Evolutionary conservation across 1,284 basidiomycete genomes (phyloP).

Genomic region (Garcileccinum viscosum): DNA sequence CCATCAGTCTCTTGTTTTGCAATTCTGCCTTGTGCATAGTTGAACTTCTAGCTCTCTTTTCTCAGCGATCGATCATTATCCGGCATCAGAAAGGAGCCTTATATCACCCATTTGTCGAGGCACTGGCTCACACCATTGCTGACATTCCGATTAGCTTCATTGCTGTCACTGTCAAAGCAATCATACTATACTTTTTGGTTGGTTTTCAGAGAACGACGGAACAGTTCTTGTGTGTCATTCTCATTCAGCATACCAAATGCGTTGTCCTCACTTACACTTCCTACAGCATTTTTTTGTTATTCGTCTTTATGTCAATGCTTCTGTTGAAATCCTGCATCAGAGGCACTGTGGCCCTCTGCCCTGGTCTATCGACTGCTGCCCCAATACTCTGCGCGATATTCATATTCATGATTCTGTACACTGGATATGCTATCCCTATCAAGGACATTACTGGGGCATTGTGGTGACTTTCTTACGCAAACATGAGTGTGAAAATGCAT

Average conservation of each 20-base stretch:
- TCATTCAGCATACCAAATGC: neutral
- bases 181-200: conserved; percentile 63
- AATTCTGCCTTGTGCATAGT: conserved; percentile 19
- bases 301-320: conserved; percentile 53
- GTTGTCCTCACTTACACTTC: conserved; percentile 11
- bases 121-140: conserved; percentile 64
- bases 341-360: conserved; percentile 56
- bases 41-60: conserved; percentile 51
- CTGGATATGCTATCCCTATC: conserved; percentile 34
- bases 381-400: conserved; percentile 61
- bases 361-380: conserved; percentile 56
- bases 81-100: conserved; percentile 56
- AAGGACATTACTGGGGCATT: conserved; percentile 55
- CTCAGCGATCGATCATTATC: conserved; percentile 62
- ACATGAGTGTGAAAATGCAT: conserved; percentile 46
- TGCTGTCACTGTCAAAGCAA: conserved; percentile 49
- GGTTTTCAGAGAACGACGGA: conserved; percentile 47
- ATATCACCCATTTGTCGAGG: conserved; percentile 59
- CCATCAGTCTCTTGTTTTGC: conserved; percentile 32
- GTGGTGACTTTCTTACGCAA: conserved; percentile 67
- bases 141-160: conserved; percentile 61
- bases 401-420: conserved; percentile 51
- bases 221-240: conserved; percentile 47
- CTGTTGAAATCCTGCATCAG: conserved; percentile 70
- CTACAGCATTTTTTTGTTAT: conserved; percentile 55